phyloP scores from a whole-genome alignment of 2,329 filamentous ascomycete genomes.

The Lizonia empirigonia region DNA sequence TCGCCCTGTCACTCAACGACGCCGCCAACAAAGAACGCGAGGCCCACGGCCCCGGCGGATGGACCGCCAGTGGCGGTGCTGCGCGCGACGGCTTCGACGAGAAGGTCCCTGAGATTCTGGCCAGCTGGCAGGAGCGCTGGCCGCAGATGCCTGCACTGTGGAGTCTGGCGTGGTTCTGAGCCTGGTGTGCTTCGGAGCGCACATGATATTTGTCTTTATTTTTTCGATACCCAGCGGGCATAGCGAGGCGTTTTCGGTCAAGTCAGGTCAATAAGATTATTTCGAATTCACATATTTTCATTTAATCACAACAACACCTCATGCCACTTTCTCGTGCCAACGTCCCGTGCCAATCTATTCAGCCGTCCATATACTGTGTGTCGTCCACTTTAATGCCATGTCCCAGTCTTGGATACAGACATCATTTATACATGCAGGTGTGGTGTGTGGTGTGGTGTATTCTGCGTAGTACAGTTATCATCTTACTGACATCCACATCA shows the following conservation, averaged over 20 bases:
- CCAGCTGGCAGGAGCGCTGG: conserved; percentile 93
- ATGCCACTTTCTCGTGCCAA: too few relatives aligned
- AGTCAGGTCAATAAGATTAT: too few relatives aligned
- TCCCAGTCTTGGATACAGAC: too few relatives aligned
- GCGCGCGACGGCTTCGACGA: conserved; percentile 85
- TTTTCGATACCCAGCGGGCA: conserved; percentile 31
- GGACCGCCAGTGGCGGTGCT: conserved; percentile 64
- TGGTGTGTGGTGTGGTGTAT: too few relatives aligned
- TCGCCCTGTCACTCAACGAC: conserved; percentile 83
- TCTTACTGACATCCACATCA: too few relatives aligned
- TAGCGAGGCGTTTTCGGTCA: conserved; percentile 28
- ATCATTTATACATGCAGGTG: too few relatives aligned
- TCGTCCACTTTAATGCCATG: too few relatives aligned
- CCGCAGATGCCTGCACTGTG: conserved; percentile 88
- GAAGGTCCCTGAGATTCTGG: conserved; percentile 87
- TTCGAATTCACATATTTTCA: background rate
- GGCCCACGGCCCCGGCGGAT: conserved; percentile 65
- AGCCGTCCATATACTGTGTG: too few relatives aligned
- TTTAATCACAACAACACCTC: too few relatives aligned
- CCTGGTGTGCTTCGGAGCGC: background rate
- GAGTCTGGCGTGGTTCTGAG: conserved; percentile 91
- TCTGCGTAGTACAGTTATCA: too few relatives aligned
- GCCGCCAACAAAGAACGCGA: conserved; percentile 79
- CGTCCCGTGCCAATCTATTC: too few relatives aligned
- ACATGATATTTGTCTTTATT: background rate